A percentile compares a stretch with the other conserved stretches of the same genome.
Evolutionary conservation across 2,329 filamentous ascomycete species (phyloP).

Genomic region (Sordariomycetes sp.): DNA sequence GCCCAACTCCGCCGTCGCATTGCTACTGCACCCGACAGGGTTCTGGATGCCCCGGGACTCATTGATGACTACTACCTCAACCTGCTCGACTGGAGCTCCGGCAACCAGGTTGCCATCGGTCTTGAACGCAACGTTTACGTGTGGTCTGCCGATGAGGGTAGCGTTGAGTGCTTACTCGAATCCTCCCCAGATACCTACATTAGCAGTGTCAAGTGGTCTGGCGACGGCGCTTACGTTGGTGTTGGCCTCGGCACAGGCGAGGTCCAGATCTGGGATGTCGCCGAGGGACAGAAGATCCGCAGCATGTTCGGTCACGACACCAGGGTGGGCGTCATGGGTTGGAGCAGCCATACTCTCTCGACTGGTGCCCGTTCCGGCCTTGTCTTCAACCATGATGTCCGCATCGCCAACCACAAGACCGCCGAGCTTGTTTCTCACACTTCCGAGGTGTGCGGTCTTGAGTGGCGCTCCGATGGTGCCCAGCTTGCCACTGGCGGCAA

Average conservation of each 20-base stretch:
- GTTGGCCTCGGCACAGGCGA: slow-evolving; percentile 92
- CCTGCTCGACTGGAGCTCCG: slow-evolving; percentile 94
- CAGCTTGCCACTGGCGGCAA: slow-evolving; percentile 97
- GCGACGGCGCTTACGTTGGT: slow-evolving; percentile 90
- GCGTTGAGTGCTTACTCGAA: slow-evolving; percentile 82
- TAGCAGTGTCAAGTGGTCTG: slow-evolving; percentile 98
- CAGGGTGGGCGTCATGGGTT: slow-evolving; percentile 95
- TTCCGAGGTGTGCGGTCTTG: slow-evolving; percentile 93
- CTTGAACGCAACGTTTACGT: slow-evolving; percentile 96
- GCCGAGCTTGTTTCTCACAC: slow-evolving; percentile 96
- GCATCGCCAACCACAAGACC: slow-evolving; percentile 94
- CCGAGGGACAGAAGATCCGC: slow-evolving; percentile 88
- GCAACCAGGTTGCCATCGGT: slow-evolving; percentile 96
- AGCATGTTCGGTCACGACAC: slow-evolving; percentile 98
- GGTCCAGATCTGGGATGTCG: slow-evolving; percentile 98
- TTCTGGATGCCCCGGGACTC: slow-evolving; percentile 89
- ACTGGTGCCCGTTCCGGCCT: slow-evolving; percentile 91
- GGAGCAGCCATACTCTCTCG: slow-evolving; percentile 97
- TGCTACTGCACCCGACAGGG: slow-evolving; percentile 88
- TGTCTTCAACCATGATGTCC: slow-evolving; percentile 97
- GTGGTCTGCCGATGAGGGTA: slow-evolving; percentile 92
- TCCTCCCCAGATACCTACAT: slow-evolving; percentile 87
- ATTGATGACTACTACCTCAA: slow-evolving; percentile 99
- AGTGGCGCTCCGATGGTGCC: slow-evolving; percentile 93
- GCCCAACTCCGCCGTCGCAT: slow-evolving; percentile 88